Evolutionary conservation across 352 stramenopile species (phyloP).

Genomic region (Phytophthora vignae): DNA sequence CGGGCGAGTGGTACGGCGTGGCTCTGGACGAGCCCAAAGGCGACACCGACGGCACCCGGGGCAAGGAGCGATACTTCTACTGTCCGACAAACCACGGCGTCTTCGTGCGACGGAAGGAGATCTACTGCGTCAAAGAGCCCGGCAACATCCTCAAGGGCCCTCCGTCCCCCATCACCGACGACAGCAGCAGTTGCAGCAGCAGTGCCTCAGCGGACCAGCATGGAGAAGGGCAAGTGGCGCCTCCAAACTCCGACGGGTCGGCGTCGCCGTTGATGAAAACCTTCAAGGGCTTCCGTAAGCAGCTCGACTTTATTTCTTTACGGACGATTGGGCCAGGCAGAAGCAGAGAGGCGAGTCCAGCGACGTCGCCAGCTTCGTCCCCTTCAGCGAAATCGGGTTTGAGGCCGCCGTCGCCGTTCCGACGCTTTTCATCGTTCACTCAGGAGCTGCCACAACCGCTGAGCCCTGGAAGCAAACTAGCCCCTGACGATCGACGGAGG

Average conservation of each 20-base stretch:
- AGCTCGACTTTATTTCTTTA: conserved; percentile 48
- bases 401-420: conserved; percentile 35
- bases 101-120: conserved; percentile 75
- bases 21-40: conserved; percentile 72
- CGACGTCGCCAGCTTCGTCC: conserved; percentile 24
- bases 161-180: conserved; percentile 59
- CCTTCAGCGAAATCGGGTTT: conserved; percentile 27
- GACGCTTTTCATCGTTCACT: conserved; percentile 34
- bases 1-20: conserved; percentile 75
- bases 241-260: conserved; percentile 9
- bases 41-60: conserved; percentile 55
- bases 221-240: conserved; percentile 7
- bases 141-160: conserved; percentile 45
- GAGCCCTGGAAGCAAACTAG: conserved; percentile 12
- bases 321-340: conserved; percentile 28
- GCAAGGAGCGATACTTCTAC: conserved; percentile 64
- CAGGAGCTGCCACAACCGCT: conserved; percentile 14
- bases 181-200: conserved; percentile 48
- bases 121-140: conserved; percentile 61
- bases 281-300: conserved; percentile 72
- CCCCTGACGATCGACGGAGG: conserved; percentile 8
- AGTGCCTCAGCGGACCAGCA: conserved; percentile 23
- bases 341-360: conserved; percentile 26
- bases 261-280: conserved; percentile 51
- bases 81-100: conserved; percentile 59